phyloP scores from a whole-genome alignment of 2,329 filamentous ascomycete genomes.

The Diaporthe ampelina region DNA sequence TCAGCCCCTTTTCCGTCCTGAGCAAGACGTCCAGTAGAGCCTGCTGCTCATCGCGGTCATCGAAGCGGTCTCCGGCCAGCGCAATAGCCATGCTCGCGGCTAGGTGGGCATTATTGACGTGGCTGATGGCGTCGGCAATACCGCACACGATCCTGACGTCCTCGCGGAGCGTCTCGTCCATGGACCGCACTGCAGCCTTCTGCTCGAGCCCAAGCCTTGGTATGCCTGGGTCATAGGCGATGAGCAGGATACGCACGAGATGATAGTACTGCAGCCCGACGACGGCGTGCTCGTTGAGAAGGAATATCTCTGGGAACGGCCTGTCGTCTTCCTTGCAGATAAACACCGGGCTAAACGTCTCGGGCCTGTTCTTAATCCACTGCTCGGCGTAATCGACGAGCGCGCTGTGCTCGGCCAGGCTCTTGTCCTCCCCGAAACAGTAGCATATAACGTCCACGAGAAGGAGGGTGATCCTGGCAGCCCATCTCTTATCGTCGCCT shows the following conservation, averaged over 20 bases:
- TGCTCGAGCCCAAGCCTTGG: constrained; percentile 45
- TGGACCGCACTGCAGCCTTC: constrained; percentile 35
- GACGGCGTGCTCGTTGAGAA: constrained; percentile 46
- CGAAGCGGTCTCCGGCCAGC: constrained; percentile 54
- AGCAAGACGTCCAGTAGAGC: constrained; percentile 48
- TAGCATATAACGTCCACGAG: constrained; percentile 46
- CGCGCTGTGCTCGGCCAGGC: constrained; percentile 42
- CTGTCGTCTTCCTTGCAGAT: constrained; percentile 29
- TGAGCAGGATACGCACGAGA: constrained; percentile 47
- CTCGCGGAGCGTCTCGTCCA: constrained; percentile 44
- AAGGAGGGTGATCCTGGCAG: constrained; percentile 46
- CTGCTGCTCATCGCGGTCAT: constrained; percentile 48
- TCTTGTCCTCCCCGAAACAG: constrained; percentile 46
- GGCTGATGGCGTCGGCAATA: constrained; percentile 44
- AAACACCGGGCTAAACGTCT: constrained; percentile 47
- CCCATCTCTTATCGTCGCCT: constrained; percentile 43
- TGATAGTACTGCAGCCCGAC: constrained; percentile 49
- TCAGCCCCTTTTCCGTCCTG: constrained; percentile 47
- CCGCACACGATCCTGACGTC: constrained; percentile 48
- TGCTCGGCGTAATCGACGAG: constrained; percentile 43
- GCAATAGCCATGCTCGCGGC: constrained; percentile 47
- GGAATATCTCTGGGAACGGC: constrained; percentile 47
- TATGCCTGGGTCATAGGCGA: constrained; percentile 46
- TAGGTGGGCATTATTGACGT: constrained; percentile 46
- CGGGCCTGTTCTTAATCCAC: constrained; percentile 46